These are phyloP conservation scores for Lomentospora prolificans DNA, from an alignment of 2,329 filamentous ascomycete species.

Conservation along the genomic window DNA sequence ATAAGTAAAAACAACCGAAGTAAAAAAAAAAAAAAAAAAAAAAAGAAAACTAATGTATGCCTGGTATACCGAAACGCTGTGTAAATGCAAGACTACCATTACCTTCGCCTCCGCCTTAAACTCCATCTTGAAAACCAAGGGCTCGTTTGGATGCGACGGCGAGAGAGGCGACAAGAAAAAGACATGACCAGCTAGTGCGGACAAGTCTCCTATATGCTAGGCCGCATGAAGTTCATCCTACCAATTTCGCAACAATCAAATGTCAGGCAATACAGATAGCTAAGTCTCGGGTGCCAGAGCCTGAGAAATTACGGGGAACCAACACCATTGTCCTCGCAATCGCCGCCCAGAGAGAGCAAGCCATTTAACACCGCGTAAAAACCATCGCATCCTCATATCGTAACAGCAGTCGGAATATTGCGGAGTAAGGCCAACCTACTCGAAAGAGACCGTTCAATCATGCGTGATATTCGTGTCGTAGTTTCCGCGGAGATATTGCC, in stretches of 20 bases:
- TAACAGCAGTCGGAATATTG: not conserved
- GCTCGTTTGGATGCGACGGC: not conserved
- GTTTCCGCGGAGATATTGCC: not conserved
- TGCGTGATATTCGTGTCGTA: not conserved
- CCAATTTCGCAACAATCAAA: not conserved
- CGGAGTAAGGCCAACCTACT: not conserved
- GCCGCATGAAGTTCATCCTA: not conserved
- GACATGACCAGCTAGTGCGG: not conserved
- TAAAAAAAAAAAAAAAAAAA: not conserved
- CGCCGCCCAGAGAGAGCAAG: not conserved
- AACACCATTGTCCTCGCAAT: not conserved
- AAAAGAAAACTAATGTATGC: not conserved
- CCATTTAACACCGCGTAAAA: not conserved
- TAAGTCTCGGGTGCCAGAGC: not conserved
- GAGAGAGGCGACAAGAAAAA: not conserved
- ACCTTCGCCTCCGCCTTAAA: conserved; percentile 3
- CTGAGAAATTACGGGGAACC: not conserved
- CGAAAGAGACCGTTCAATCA: not conserved
- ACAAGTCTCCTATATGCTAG: not conserved
- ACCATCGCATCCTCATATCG: not conserved
- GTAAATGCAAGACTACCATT: conserved; percentile 7
- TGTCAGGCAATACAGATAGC: not conserved
- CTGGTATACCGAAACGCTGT: conserved; percentile 6
- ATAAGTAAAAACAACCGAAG: not conserved
- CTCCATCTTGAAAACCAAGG: conserved; percentile 4